Evolutionary conservation across 805 yeast species (phyloP).

Genomic region (Wickerhamiella cacticola): DNA sequence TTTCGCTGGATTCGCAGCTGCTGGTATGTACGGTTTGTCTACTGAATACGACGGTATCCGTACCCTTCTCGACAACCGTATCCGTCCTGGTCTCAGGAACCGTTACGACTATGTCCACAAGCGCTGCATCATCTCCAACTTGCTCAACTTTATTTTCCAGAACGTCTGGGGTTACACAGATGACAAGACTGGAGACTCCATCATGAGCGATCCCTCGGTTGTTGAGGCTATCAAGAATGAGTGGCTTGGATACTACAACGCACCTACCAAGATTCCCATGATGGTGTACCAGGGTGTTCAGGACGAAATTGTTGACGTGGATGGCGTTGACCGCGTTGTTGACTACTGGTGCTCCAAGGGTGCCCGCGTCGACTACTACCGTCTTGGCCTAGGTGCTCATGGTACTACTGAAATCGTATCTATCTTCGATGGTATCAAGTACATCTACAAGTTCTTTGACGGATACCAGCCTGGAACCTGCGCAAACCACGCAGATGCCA

Average conservation of each 20-base stretch:
- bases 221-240: constrained; percentile 18
- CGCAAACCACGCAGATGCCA: not conserved
- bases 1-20: constrained; percentile 21
- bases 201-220: constrained; percentile 16
- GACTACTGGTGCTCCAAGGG: constrained; percentile 23
- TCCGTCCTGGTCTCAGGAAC: constrained; percentile 14
- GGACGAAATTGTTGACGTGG: constrained; percentile 21
- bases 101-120: constrained; percentile 15
- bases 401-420: not conserved
- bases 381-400: not conserved
- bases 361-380: constrained; percentile 18
- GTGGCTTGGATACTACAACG: constrained; percentile 17
- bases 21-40: constrained; percentile 24
- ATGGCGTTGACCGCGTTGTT: constrained; percentile 17
- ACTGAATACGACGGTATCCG: constrained; percentile 23
- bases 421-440: not conserved
- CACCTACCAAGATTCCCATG: constrained; percentile 20
- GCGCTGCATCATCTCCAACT: constrained; percentile 15
- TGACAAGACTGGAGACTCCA: not conserved
- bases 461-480: constrained; percentile 5
- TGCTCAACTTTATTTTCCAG: constrained; percentile 15
- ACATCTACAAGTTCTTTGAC: constrained; percentile 1
- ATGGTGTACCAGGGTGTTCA: constrained; percentile 24
- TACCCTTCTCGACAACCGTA: constrained; percentile 13
- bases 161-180: constrained; percentile 15